A percentile compares a stretch with the other conserved stretches of the same genome.
phyloP scores from a whole-genome alignment of 2,329 filamentous ascomycete species.

The Fusarium keratoplasticum region DNA sequence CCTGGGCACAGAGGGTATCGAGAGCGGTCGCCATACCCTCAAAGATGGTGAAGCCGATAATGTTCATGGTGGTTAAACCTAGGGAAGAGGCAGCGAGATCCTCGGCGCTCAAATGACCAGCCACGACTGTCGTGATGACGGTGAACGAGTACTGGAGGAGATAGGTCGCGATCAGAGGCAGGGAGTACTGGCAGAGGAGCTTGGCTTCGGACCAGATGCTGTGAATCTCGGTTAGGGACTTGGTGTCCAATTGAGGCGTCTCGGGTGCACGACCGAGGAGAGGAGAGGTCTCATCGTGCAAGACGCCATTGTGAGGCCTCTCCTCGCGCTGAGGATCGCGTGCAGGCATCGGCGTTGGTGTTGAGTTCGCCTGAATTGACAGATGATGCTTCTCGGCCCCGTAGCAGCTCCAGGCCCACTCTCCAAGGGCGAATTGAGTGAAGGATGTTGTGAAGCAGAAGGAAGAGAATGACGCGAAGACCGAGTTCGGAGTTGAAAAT shows the following conservation, averaged over 20 bases:
- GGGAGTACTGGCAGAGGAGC: constrained; percentile 45
- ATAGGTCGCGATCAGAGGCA: constrained; percentile 64
- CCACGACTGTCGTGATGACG: constrained; percentile 64
- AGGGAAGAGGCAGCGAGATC: constrained; percentile 65
- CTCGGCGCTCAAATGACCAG: constrained; percentile 64
- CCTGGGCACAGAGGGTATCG: constrained; percentile 43
- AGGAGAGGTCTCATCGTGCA: constrained; percentile 32
- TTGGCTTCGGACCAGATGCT: constrained; percentile 30
- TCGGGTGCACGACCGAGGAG: constrained; percentile 25
- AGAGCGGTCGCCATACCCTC: constrained; percentile 46
- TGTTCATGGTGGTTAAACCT: constrained; percentile 66
- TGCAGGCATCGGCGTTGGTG: constrained; percentile 12
- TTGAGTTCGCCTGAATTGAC: background rate
- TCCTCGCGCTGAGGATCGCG: constrained; percentile 17
- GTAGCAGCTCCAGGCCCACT: constrained; percentile 17
- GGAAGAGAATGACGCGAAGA: constrained; percentile 2
- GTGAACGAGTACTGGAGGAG: constrained; percentile 66
- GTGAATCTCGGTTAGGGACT: constrained; percentile 9
- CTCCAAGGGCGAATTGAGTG: constrained; percentile 5
- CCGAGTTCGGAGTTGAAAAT: background rate
- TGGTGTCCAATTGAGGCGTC: background rate
- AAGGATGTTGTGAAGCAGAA: constrained; percentile 11
- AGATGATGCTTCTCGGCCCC: constrained; percentile 1
- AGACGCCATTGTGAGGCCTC: constrained; percentile 17
- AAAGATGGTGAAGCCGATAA: constrained; percentile 62